These are phyloP conservation scores for Babesia sp. DNA, from an alignment of 169 alveolate species.

Conservation along the genomic window DNA sequence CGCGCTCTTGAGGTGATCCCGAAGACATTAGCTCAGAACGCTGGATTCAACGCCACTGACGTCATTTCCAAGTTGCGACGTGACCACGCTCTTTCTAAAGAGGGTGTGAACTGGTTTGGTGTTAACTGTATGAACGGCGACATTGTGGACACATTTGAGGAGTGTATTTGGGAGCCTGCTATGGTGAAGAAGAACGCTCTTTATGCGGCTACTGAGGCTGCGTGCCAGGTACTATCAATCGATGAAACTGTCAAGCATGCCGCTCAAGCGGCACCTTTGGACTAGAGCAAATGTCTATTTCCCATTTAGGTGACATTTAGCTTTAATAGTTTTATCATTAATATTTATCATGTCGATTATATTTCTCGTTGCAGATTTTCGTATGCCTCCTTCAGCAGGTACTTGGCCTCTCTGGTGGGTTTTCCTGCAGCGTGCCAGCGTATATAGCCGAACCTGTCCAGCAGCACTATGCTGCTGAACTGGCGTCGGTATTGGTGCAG, in stretches of 20 bases:
- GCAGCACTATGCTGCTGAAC: constrained; percentile 36
- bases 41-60: constrained; percentile 94
- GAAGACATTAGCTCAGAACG: constrained; percentile 93
- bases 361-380: constrained; percentile 5
- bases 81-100: constrained; percentile 83
- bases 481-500: constrained; percentile 50
- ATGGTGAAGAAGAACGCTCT: constrained; percentile 92
- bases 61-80: constrained; percentile 90
- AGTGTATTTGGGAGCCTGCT: constrained; percentile 96
- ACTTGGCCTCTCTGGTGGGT: constrained; percentile 48
- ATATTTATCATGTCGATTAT: not conserved
- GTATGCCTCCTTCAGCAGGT: constrained; percentile 39
- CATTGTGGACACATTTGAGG: constrained; percentile 84
- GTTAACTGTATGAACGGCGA: constrained; percentile 92
- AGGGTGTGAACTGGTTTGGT: constrained; percentile 87
- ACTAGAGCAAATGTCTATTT: not conserved
- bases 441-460: constrained; percentile 59
- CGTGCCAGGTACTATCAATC: constrained; percentile 92
- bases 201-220: constrained; percentile 98
- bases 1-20: constrained; percentile 96
- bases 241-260: constrained; percentile 95
- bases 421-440: constrained; percentile 65
- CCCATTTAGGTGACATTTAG: constrained; percentile 3
- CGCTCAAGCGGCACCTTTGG: constrained; percentile 3
- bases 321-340: not conserved